These are phyloP conservation scores for Microascus cirrosus DNA, from an alignment of 2,329 filamentous ascomycete species.

Conservation along the genomic window DNA sequence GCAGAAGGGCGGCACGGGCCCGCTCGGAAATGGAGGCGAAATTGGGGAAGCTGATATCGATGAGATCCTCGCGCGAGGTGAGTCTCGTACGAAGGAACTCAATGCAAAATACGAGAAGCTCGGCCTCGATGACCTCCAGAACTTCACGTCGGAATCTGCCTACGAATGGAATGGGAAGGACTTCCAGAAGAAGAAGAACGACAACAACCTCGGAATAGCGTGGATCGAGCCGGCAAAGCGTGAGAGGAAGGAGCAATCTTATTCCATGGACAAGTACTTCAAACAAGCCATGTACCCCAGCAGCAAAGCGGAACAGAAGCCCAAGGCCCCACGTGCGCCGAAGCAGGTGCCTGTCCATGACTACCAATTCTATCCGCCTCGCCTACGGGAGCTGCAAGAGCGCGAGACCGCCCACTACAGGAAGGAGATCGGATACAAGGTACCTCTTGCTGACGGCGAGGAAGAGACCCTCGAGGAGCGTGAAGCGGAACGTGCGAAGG, in stretches of 20 bases:
- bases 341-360: slow-evolving; percentile 90
- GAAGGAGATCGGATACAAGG: slow-evolving; percentile 94
- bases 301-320: slow-evolving; percentile 81
- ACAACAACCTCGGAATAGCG: slow-evolving; percentile 62
- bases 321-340: slow-evolving; percentile 88
- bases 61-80: slow-evolving; percentile 72
- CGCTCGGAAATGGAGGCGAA: slow-evolving; percentile 47
- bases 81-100: slow-evolving; percentile 78
- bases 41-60: slow-evolving; percentile 88
- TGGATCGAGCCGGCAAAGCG: slow-evolving; percentile 99
- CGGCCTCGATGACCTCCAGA: slow-evolving; percentile 92
- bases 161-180: slow-evolving; percentile 99
- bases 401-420: slow-evolving; percentile 92
- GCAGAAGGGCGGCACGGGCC: slow-evolving; percentile 53
- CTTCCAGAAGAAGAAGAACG: slow-evolving; percentile 84
- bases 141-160: slow-evolving; percentile 92
- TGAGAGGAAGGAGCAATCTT: slow-evolving; percentile 94
- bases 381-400: slow-evolving; percentile 81
- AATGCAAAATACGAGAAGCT: slow-evolving; percentile 95
- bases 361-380: slow-evolving; percentile 89
- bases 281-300: slow-evolving; percentile 70
- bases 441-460: slow-evolving; percentile 75
- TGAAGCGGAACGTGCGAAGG: slow-evolving; percentile 74
- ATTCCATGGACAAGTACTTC: slow-evolving; percentile 99
- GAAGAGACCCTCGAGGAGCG: slow-evolving; percentile 81